Base-by-base conservation (phyloP, 352 stramenopile genomes). In the Pythium brassicae region DNA sequence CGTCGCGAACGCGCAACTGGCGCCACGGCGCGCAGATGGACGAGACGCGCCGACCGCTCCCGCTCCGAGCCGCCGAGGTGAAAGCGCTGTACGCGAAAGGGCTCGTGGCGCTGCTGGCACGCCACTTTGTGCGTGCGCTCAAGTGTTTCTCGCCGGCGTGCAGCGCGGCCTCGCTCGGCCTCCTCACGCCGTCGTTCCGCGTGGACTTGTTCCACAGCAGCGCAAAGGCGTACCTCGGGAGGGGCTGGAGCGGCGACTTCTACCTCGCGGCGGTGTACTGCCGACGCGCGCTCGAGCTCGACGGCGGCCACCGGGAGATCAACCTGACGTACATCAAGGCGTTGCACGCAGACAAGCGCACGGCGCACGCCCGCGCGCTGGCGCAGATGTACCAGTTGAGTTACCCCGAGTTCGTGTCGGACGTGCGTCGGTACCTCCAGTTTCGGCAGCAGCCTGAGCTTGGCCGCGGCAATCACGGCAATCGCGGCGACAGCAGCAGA, bases 221-320 rank as follows among this genome's bases (percentile, higher is more conserved):
- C 42, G 78, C 82, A 0, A 84, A 88, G 44, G 74, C 82, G 15
- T 94, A 92, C 59, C 39, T 91, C 3, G 68, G 61, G 23, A 66
- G 84, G 53, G 60, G 48, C 3, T 94, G 84, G 84, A 85, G 75
- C 51, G 78, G 74, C 27, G 84, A 92, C 40, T 63, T 51, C 0
- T 90, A 88, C 59, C 42, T 92, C 22, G 68, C 84, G 20, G 66
- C 74, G 10, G 65, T 83, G 26, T 78, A 86, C 27, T 86, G 80
- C 59, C 87, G 88, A 35, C 73, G 71, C 29, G 79, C 82, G 0
- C 56, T 90, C 27, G 69, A 86, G n/a, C 45, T 92, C 2, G 67
- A 79, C 39, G 62, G 68, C 4, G 62, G 65, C 19, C 69, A 89
- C 51, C 63, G 64, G 4, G 66, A 74, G 2, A 53, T 89, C 9